A percentile compares a stretch with the other conserved stretches of the same genome.
phyloP scores from a whole-genome alignment of 352 stramenopile species.

The Globisporangium splendens region DNA sequence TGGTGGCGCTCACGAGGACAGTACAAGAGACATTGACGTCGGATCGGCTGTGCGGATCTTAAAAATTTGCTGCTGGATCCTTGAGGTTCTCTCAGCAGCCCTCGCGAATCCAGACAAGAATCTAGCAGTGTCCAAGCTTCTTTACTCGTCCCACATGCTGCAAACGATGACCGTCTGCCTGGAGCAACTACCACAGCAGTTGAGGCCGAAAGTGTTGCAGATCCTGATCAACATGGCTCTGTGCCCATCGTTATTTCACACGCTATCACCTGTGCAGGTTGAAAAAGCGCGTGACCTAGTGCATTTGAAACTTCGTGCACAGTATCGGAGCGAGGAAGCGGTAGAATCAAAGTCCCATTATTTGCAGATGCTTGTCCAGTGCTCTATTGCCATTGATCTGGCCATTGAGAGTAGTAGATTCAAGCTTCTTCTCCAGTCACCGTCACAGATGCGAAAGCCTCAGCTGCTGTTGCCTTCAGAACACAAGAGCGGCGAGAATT shows the following conservation, averaged over 20 bases:
- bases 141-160: slow-evolving; percentile 32
- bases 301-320: slow-evolving; percentile 44
- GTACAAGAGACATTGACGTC: not conserved
- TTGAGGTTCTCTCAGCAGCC: slow-evolving; percentile 14
- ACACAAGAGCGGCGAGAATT: not conserved
- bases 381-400: slow-evolving; percentile 50
- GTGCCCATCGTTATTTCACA: slow-evolving; percentile 30
- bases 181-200: slow-evolving; percentile 32
- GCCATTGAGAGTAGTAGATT: slow-evolving; percentile 37
- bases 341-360: slow-evolving; percentile 59
- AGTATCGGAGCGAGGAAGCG: slow-evolving; percentile 43
- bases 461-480: slow-evolving; percentile 1
- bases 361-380: slow-evolving; percentile 57
- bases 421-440: not conserved
- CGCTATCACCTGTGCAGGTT: slow-evolving; percentile 30
- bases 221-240: slow-evolving; percentile 40
- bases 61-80: slow-evolving; percentile 34
- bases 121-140: not conserved
- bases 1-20: slow-evolving; percentile 1
- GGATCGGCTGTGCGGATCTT: slow-evolving; percentile 24
- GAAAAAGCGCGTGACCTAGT: slow-evolving; percentile 39
- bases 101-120: not conserved
- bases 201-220: slow-evolving; percentile 37
- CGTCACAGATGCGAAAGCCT: not conserved
- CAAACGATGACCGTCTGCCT: slow-evolving; percentile 31